Evolutionary conservation across 1,139 yeast genomes (phyloP).

Genomic region (Zygoascus hellenicus): DNA sequence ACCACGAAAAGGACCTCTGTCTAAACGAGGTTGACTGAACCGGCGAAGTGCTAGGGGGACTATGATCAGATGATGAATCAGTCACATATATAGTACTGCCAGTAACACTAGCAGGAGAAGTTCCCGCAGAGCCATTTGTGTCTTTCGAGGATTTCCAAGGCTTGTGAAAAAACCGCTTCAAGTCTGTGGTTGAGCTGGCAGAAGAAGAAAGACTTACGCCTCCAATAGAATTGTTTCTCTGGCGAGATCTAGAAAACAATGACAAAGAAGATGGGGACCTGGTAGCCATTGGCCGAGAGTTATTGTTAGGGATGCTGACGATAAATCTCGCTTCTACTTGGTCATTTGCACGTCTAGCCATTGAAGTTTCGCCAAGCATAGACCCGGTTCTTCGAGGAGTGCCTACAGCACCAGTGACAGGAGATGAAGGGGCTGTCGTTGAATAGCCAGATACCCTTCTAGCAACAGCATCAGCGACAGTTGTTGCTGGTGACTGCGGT

Average conservation of each 20-base stretch:
- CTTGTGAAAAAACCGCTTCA: conserved; percentile 31
- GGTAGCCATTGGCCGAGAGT: conserved; percentile 17
- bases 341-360: conserved; percentile 10
- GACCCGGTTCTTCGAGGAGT: conserved; percentile 5
- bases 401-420: neutral
- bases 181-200: conserved; percentile 26
- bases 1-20: conserved; percentile 6
- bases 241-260: conserved; percentile 23
- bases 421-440: conserved; percentile 4
- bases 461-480: neutral
- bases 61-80: conserved; percentile 6
- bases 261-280: conserved; percentile 27
- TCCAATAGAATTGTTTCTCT: conserved; percentile 21
- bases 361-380: conserved; percentile 1
- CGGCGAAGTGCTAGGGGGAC: conserved; percentile 1
- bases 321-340: conserved; percentile 24
- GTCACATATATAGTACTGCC: conserved; percentile 9
- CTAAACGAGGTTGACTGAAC: neutral
- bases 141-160: conserved; percentile 22
- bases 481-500: neutral
- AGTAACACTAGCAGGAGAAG: conserved; percentile 1
- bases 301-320: conserved; percentile 19
- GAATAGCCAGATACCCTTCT: conserved; percentile 2
- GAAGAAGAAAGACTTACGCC: conserved; percentile 5
- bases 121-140: conserved; percentile 4